Percentiles rank a stretch among this genome's conserved stretches.
Evolutionary conservation across 345 rosid species (phyloP).

Genomic region (Rhodomyrtus tomentosa): DNA sequence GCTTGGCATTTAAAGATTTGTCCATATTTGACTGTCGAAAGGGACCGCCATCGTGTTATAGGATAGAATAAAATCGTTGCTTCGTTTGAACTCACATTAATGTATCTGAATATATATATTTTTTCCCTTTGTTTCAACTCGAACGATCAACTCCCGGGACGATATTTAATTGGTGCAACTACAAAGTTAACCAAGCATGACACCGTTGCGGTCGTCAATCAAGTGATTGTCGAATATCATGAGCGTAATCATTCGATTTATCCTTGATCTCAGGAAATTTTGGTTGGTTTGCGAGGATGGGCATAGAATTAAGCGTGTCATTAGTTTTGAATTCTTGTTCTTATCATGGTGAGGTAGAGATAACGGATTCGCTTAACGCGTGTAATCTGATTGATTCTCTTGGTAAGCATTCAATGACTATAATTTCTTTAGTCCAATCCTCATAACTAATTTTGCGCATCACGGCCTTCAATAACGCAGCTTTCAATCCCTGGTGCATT

Average conservation of each 20-base stretch:
- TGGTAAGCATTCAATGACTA: not conserved
- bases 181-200: too few relatives aligned
- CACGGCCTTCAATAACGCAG: not conserved
- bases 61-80: too few relatives aligned
- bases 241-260: not conserved
- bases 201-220: too few relatives aligned
- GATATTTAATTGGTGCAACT: too few relatives aligned
- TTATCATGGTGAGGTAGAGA: not conserved
- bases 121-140: too few relatives aligned
- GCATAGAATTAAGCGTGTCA: not conserved
- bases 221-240: not conserved
- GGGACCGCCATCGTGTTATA: too few relatives aligned
- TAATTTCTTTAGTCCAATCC: not conserved
- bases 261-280: rapidly evolving
- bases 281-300: not conserved
- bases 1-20: too few relatives aligned
- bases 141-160: too few relatives aligned
- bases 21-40: too few relatives aligned
- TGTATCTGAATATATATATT: too few relatives aligned
- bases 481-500: not conserved
- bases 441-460: not conserved
- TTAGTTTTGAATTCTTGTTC: rapidly evolving
- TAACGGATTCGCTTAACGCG: not conserved
- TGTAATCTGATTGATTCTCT: not conserved
- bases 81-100: too few relatives aligned